phyloP scores from a whole-genome alignment of 805 yeast genomes.

The Metschnikowia lunata region DNA sequence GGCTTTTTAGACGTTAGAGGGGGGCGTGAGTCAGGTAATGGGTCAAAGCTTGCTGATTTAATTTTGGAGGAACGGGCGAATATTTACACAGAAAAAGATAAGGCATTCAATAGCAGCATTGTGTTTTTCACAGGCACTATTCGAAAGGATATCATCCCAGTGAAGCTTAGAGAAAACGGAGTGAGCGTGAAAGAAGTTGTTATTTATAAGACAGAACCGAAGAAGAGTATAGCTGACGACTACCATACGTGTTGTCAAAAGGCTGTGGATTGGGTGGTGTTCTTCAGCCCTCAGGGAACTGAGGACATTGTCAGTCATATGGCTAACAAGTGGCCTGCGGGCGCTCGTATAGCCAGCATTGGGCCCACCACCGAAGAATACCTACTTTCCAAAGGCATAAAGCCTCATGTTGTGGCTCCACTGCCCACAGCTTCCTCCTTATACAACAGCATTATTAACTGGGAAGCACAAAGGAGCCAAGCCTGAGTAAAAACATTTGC shows the following conservation, averaged over 20 bases:
- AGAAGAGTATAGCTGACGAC: slow-evolving; percentile 42
- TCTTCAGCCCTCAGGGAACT: slow-evolving; percentile 91
- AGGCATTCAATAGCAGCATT: slow-evolving; percentile 22
- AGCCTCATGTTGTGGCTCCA: slow-evolving; percentile 59
- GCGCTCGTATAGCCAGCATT: slow-evolving; percentile 64
- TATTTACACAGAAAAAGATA: slow-evolving; percentile 20
- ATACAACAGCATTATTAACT: slow-evolving; percentile 30
- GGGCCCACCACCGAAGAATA: slow-evolving; percentile 88
- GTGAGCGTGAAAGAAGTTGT: slow-evolving; percentile 53
- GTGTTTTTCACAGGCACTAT: slow-evolving; percentile 84
- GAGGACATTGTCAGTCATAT: slow-evolving; percentile 50
- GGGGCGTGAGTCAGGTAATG: slow-evolving; percentile 78
- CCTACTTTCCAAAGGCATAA: slow-evolving; percentile 47
- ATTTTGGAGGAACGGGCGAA: slow-evolving; percentile 36
- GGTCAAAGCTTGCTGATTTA: slow-evolving; percentile 60
- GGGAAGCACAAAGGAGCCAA: slow-evolving; percentile 2
- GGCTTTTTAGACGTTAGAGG: slow-evolving; percentile 74
- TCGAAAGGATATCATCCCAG: slow-evolving; percentile 78
- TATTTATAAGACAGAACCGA: slow-evolving; percentile 62
- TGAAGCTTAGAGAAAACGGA: slow-evolving; percentile 41
- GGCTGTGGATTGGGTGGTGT: slow-evolving; percentile 59
- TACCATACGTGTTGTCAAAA: slow-evolving; percentile 20
- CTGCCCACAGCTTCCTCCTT: slow-evolving; percentile 70
- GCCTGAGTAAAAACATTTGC: neutral
- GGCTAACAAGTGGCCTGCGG: slow-evolving; percentile 5